phyloP scores from a whole-genome alignment of 179 eudicot species.

The Gypsophila paniculata region DNA sequence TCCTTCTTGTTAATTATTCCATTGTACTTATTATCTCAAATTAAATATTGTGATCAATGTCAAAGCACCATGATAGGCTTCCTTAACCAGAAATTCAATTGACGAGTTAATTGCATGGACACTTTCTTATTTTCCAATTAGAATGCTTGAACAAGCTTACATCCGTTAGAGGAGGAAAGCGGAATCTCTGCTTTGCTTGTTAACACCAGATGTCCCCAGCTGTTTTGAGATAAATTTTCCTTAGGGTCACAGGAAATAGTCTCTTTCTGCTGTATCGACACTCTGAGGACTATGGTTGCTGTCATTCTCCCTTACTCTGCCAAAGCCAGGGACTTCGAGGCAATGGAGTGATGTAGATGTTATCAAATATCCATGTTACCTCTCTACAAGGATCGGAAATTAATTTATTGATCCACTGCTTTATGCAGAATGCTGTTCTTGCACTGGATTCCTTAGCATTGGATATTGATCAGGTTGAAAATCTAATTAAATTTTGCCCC shows the following conservation, averaged over 20 bases:
- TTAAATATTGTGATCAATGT: neutral
- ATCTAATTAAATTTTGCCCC: conserved; percentile 90
- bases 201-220: neutral
- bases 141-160: neutral
- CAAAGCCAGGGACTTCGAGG: no score
- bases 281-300: no score
- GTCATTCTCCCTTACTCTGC: no score
- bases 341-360: neutral
- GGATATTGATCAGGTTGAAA: conserved; percentile 95
- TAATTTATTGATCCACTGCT: no score
- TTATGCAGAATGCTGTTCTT: conserved; percentile 64
- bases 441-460: conserved; percentile 76
- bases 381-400: neutral
- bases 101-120: neutral
- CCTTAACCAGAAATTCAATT: neutral
- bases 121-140: neutral
- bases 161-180: neutral
- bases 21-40: neutral
- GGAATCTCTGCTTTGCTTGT: neutral
- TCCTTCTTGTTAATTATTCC: neutral
- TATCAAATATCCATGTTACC: neutral
- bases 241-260: no score
- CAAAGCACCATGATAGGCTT: neutral
- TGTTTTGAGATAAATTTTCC: neutral
- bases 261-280: no score